Evolutionary conservation across 805 yeast genomes (phyloP), one percentile per base, ranked within the genome.

Genomic region (Nakazawaea sp.): DNA sequence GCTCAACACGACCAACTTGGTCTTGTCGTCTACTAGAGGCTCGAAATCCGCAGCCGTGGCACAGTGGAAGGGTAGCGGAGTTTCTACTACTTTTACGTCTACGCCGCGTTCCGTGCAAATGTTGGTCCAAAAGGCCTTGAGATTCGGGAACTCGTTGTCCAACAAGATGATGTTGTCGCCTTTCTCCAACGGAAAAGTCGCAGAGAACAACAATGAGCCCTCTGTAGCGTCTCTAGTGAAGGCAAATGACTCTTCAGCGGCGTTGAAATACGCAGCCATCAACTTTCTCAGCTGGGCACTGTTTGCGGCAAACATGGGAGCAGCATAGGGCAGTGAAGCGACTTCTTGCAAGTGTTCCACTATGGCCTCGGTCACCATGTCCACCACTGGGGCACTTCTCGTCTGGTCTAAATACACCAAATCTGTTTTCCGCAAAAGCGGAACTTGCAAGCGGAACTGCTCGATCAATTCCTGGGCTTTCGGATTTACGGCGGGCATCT

Each of bases 1-100:
- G 21, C 26, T 26, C 37, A 34, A n/a, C 3, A 27, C 12, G n/a
- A 34, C 27, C n/a, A 34, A 18, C 15, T 34, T 34, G 18, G 37
- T 34, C 11, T 27, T 27, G 5, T 11, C 17, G 20, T 34, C 37
- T 10, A 15, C 32, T 10, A n/a, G 13, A 7, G 16, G 12, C 17
- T 34, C 26, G 25, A 26, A 34, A 4, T 18, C 31, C 6, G n/a
- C 30, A 12, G 18, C 32, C 10, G 23, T 27, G 17, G 32, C 30
- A 18, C 21, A 21, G 13, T 19, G 26, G 20, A 28, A 19, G 4
- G 9, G 13, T 8, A 27, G 26, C 1, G 10, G 11, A 4, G 32
- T 7, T 18, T 34, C 32, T 9, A 34, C 16, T 6, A 27, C 5
- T 8, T 18, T 34, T 25, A 34, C 13, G 11, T 34, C 26, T n/a